phyloP scores from a whole-genome alignment of 2,329 filamentous ascomycete species.

The Ophiosphaerella narmari region DNA sequence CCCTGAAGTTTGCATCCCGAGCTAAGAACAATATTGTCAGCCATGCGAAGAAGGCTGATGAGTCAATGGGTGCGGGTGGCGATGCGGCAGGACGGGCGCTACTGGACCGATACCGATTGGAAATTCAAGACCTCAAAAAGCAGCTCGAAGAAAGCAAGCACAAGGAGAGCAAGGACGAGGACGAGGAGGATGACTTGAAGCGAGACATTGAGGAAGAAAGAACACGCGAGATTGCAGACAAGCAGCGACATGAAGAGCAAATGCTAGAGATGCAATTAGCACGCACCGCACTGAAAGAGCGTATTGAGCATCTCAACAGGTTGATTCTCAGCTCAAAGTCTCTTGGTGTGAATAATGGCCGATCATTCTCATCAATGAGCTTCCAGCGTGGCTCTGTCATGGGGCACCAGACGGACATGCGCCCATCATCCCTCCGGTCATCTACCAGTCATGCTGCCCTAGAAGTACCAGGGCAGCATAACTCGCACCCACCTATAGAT shows the following conservation, averaged over 20 bases:
- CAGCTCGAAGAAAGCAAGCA: conserved; percentile 78
- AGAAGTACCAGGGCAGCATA: conserved; percentile 42
- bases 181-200: conserved; percentile 57
- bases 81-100: conserved; percentile 86
- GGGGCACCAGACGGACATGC: conserved; percentile 44
- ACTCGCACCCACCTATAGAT: conserved; percentile 30
- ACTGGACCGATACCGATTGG: conserved; percentile 89
- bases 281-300: conserved; percentile 91
- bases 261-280: conserved; percentile 98
- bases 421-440: conserved; percentile 56
- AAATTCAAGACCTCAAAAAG: conserved; percentile 79
- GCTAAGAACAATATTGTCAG: conserved; percentile 98
- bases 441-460: conserved; percentile 48
- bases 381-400: conserved; percentile 46
- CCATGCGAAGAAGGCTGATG: conserved; percentile 92
- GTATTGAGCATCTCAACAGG: conserved; percentile 94
- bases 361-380: conserved; percentile 49
- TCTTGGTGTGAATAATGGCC: conserved; percentile 77
- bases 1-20: conserved; percentile 92
- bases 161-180: conserved; percentile 60
- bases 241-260: conserved; percentile 90
- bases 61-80: conserved; percentile 75
- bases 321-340: conserved; percentile 96
- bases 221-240: conserved; percentile 71
- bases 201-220: conserved; percentile 72